Conservation (phyloP, 257 asterid genomes). For the Thymus quinquecostatus region DNA sequence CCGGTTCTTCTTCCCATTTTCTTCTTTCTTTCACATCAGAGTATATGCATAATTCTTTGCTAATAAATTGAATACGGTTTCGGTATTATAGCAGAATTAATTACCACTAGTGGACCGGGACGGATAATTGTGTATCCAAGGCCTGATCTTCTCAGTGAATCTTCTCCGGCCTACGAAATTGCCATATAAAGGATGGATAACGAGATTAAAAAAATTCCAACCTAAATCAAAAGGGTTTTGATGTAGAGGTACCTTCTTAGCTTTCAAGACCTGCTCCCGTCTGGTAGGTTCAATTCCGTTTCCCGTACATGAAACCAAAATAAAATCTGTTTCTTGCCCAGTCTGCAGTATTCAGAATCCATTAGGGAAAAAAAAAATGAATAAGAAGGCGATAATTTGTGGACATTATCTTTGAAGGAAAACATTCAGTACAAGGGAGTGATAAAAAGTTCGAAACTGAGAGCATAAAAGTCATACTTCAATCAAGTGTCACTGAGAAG, state of each 20-base stretch:
- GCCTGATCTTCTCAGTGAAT: constrained; percentile 86
- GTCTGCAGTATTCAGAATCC: constrained; percentile 60
- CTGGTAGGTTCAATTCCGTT: constrained; percentile 79
- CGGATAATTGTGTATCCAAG: constrained; percentile 96
- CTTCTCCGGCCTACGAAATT: constrained; percentile 82
- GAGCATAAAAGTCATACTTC: neutral
- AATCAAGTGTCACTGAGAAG: neutral
- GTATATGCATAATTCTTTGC: neutral
- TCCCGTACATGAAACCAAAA: constrained; percentile 95
- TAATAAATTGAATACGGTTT: neutral
- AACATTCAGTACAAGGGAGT: neutral
- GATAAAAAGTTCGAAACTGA: neutral
- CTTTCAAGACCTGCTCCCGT: constrained; percentile 90
- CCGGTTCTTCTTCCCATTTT: neutral
- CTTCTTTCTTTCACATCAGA: neutral
- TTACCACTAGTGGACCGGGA: constrained; percentile 95
- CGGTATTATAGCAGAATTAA: neutral
- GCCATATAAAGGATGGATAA: constrained; percentile 24
- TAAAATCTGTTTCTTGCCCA: constrained; percentile 95
- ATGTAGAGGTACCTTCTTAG: constrained; percentile 72
- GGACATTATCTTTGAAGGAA: neutral
- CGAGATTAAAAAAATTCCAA: constrained; percentile 14
- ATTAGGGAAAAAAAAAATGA: constrained; percentile 8
- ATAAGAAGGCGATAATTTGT: neutral
- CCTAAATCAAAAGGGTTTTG: constrained; percentile 9